Conservation (phyloP, 331 rosid genomes). For the Pyracantha coccinea region DNA sequence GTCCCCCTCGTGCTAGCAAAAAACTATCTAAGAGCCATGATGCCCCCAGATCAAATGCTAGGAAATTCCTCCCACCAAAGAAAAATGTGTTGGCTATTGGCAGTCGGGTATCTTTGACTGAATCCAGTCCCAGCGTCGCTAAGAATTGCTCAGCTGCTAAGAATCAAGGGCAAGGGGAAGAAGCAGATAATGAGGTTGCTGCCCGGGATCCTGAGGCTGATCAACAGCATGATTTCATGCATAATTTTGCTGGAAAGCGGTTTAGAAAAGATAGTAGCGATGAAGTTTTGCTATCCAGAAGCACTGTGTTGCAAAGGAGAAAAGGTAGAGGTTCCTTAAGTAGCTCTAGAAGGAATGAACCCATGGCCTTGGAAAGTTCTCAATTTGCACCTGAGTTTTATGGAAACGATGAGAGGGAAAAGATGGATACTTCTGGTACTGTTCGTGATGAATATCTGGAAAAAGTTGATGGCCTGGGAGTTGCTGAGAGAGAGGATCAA, state of each 20-base stretch:
- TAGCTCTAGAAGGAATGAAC: constrained; percentile 16
- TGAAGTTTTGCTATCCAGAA: constrained; percentile 13
- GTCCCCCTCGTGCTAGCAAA: constrained; percentile 7
- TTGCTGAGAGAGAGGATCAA: constrained; percentile 11
- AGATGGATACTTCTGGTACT: constrained; percentile 16
- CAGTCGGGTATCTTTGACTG: constrained; percentile 5
- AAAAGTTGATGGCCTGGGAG: constrained; percentile 12
- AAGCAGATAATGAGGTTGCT: constrained; percentile 14
- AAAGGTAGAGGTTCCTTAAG: constrained; percentile 17
- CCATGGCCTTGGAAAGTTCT: constrained; percentile 21
- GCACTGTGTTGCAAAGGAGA: constrained; percentile 10
- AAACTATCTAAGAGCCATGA: constrained; percentile 17
- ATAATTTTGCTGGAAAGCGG: constrained; percentile 20
- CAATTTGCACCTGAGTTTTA: constrained; percentile 1
- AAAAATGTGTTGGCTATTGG: constrained; percentile 12
- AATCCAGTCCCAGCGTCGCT: constrained; percentile 7
- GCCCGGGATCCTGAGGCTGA: constrained; percentile 18
- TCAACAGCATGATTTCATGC: constrained; percentile 24
- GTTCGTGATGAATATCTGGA: constrained; percentile 8
- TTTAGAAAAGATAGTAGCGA: constrained; percentile 15
- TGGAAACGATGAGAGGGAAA: constrained; percentile 8
- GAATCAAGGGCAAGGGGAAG: constrained; percentile 15
- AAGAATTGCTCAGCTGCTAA: constrained; percentile 10
- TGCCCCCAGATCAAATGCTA: constrained; percentile 14
- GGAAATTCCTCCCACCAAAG: constrained; percentile 15